A percentile compares a stretch with the other conserved stretches of the same genome.
Conservation (phyloP, 257 asterid species). For the Handroanthus guayacan region DNA sequence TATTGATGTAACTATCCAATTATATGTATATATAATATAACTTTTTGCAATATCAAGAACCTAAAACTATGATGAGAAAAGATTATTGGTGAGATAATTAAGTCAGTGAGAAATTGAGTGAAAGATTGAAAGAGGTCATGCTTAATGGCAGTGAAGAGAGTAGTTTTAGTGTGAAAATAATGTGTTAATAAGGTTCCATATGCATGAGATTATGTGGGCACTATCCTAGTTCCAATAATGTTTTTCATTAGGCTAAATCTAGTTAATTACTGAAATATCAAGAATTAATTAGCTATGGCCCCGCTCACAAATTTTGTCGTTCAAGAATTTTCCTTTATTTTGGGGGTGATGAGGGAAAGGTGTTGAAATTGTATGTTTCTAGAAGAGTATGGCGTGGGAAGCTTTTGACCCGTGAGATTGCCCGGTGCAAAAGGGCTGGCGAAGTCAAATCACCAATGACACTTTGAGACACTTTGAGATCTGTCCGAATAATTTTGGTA, state of each 20-base stretch:
- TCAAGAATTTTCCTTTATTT: neutral
- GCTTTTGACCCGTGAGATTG: constrained; percentile 10
- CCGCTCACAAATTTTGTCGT: neutral
- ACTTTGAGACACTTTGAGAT: constrained; percentile 11
- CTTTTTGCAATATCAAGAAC: no score
- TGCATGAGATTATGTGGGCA: constrained; percentile 22
- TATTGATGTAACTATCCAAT: no score
- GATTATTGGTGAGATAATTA: neutral
- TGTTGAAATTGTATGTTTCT: constrained; percentile 1
- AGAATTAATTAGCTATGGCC: neutral
- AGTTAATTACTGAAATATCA: neutral
- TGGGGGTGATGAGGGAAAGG: neutral
- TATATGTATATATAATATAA: no score
- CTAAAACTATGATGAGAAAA: neutral
- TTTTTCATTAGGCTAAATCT: neutral
- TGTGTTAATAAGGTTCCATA: constrained; percentile 23
- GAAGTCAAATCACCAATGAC: constrained; percentile 27
- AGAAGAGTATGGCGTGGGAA: constrained; percentile 15
- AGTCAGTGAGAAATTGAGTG: neutral
- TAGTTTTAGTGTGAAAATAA: constrained; percentile 32
- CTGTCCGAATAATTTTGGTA: neutral
- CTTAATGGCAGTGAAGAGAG: constrained; percentile 27
- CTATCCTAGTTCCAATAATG: neutral
- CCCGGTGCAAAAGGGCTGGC: neutral
- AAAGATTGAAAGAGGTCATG: constrained; percentile 23